Evolutionary conservation across 75 land plant species (phyloP), one percentile per base, ranked within the genome.

Genomic region (Ceratopteris richardii): DNA sequence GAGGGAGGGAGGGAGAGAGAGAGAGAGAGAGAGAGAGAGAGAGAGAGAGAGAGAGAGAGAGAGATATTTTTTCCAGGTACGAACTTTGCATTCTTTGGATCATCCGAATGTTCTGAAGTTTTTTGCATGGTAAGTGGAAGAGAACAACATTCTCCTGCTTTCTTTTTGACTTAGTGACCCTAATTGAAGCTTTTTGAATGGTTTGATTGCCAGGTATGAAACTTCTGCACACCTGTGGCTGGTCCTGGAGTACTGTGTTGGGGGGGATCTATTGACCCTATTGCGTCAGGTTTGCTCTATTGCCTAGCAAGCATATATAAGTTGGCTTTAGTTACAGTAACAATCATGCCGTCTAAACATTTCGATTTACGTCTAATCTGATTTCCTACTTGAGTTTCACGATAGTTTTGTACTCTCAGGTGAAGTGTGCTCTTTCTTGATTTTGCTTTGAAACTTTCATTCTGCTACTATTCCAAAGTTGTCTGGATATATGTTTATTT

Each of bases 211-310:
- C 60, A 95, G 99, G 97, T 90, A 95, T 78, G 99, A 90, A 63
- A 90, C 93, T 29, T 82, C 88, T 65, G 92, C 96, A 24, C 99
- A 95, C 53, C 66, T 95, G 39, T 95, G 97, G 99, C 75, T 95
- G 44, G 88, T 95, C 40, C 58, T 95, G 70, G 99, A 95, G 54
- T 95, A 95, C 55, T 95, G 99, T 60, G 97, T 90, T 65, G 99
- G 99, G 42, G 97, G 99, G 31, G 97, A 95, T 76, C 86, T 95
- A 39, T 67, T 86, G 66, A 80, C 80, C 23, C 68, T 95, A 65
- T 61, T 94, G 9, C 66, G 63, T 28, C 96, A 94, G 98, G 98
- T 83, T 44, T 33, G 76, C 30, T n/a, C 44, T 44, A 25, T 18
- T 10, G 29, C 9, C 31, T 27, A 23, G 11, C 31, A 26, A 33